These are phyloP conservation scores for Fraxinus pennsylvanica DNA, from an alignment of 257 asterid genomes.

Conservation along the genomic window DNA sequence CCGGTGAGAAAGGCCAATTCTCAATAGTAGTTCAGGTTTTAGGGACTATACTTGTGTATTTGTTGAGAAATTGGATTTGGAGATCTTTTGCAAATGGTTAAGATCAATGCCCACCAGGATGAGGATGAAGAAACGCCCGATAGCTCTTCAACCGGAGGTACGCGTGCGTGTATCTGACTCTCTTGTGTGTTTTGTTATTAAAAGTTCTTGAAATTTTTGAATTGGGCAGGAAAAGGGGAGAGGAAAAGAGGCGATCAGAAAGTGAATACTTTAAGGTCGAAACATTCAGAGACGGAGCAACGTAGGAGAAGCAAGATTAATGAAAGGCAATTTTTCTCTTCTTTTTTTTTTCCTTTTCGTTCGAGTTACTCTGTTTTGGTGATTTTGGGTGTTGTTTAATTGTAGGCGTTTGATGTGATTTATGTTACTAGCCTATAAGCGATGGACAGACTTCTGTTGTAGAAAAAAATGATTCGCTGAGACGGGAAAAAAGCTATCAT, in stretches of 20 bases:
- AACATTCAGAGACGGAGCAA: conserved; percentile 91
- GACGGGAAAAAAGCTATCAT: too few species aligned
- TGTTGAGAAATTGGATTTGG: conserved; percentile 7
- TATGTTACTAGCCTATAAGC: background rate
- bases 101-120: conserved; percentile 39
- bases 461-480: too few species aligned
- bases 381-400: background rate
- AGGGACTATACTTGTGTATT: background rate
- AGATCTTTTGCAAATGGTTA: conserved; percentile 38
- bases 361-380: background rate
- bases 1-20: background rate
- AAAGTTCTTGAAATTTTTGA: conserved; percentile 8
- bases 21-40: background rate
- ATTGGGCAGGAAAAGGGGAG: conserved; percentile 45
- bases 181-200: background rate
- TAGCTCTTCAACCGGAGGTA: conserved; percentile 56
- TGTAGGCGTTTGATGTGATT: background rate
- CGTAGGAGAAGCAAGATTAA: conserved; percentile 83
- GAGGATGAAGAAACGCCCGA: conserved; percentile 53
- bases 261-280: conserved; percentile 53
- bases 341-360: background rate
- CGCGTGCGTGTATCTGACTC: background rate
- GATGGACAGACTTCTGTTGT: too few species aligned
- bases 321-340: conserved; percentile 51
- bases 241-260: conserved; percentile 52